Conservation (phyloP, 2,329 filamentous ascomycete genomes). For the Leptographium lundbergii region DNA sequence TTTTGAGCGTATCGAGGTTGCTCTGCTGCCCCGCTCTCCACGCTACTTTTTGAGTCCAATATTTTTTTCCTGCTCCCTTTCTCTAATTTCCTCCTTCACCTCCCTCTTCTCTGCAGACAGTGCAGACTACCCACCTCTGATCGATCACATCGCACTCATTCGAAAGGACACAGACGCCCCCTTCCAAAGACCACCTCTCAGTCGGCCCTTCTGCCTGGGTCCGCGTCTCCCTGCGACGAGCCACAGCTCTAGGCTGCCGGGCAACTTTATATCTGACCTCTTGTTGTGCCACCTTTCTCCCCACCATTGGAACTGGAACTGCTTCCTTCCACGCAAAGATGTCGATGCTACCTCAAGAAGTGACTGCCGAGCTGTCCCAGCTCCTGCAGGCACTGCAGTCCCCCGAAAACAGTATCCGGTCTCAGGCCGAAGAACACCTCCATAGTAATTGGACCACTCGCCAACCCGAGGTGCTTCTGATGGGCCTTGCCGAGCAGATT, state of each 20-base stretch:
- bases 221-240: not conserved
- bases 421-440: slow-evolving; percentile 79
- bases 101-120: not conserved
- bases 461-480: slow-evolving; percentile 76
- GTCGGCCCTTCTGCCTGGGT: not conserved
- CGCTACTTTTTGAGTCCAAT: slow-evolving; percentile 9
- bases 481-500: slow-evolving; percentile 90
- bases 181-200: not conserved
- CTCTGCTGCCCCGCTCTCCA: slow-evolving; percentile 10
- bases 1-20: not conserved
- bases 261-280: not conserved
- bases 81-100: slow-evolving; percentile 3
- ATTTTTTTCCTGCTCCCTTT: slow-evolving; percentile 5
- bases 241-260: slow-evolving; percentile 1
- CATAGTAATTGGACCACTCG: slow-evolving; percentile 78
- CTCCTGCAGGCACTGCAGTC: slow-evolving; percentile 82
- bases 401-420: slow-evolving; percentile 73
- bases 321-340: slow-evolving; percentile 30
- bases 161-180: not conserved
- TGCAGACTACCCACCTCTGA: not conserved
- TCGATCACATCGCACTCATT: not conserved
- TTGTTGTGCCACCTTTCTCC: not conserved
- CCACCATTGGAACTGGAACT: not conserved
- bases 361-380: slow-evolving; percentile 73
- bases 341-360: slow-evolving; percentile 76